phyloP scores from a whole-genome alignment of 345 rosid genomes.

The Populus tremula region DNA sequence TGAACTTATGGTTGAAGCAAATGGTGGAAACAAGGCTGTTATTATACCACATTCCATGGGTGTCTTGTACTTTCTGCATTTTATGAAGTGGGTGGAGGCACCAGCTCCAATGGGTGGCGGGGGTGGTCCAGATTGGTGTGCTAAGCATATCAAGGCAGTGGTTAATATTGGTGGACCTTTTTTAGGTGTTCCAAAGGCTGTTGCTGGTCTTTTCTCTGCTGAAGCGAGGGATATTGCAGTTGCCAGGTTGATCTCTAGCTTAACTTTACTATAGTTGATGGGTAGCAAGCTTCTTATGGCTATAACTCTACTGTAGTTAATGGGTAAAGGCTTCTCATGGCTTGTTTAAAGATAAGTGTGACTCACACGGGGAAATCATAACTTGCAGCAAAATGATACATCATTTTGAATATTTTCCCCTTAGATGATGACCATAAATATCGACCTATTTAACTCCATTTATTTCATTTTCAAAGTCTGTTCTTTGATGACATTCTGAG shows the following conservation, averaged over 20 bases:
- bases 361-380: background rate
- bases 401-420: background rate
- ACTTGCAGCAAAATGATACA: constrained; percentile 1
- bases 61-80: constrained; percentile 81
- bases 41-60: constrained; percentile 99
- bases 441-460: background rate
- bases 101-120: constrained; percentile 98
- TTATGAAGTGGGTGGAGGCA: constrained; percentile 99
- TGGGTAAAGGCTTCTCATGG: background rate
- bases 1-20: constrained; percentile 81
- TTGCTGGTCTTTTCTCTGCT: constrained; percentile 85
- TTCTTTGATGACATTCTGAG: background rate
- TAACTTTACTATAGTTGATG: background rate
- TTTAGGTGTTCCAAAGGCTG: constrained; percentile 91
- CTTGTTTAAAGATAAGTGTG: background rate
- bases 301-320: background rate
- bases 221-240: constrained; percentile 94
- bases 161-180: constrained; percentile 93
- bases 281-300: background rate
- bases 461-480: background rate
- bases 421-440: background rate
- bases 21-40: constrained; percentile 78
- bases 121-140: constrained; percentile 92
- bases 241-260: constrained; percentile 57
- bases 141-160: constrained; percentile 89